Evolutionary conservation across 495 filamentous ascomycete genomes (phyloP).

Genomic region (Hypoxylon perforatum): DNA sequence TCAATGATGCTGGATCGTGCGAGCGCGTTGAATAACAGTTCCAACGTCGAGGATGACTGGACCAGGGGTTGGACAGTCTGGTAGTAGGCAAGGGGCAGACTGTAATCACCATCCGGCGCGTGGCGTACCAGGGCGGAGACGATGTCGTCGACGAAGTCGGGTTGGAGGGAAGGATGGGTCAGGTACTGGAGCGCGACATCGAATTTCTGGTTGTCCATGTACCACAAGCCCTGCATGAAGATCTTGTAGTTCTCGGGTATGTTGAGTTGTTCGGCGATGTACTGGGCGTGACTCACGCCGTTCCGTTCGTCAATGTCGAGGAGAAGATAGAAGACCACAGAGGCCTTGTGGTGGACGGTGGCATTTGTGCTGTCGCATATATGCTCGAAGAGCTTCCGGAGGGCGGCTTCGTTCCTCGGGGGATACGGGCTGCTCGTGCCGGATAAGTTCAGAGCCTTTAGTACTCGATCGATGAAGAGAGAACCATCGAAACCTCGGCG

Average conservation of each 20-base stretch:
- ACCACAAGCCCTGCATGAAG: slow-evolving; percentile 84
- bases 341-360: slow-evolving; percentile 77
- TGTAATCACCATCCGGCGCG: slow-evolving; percentile 69
- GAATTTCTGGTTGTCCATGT: slow-evolving; percentile 77
- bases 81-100: slow-evolving; percentile 79
- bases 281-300: slow-evolving; percentile 61
- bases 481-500: slow-evolving; percentile 71
- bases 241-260: slow-evolving; percentile 74
- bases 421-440: slow-evolving; percentile 72
- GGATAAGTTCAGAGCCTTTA: slow-evolving; percentile 75
- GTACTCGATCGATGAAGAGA: slow-evolving; percentile 79
- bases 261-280: slow-evolving; percentile 61
- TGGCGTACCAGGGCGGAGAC: slow-evolving; percentile 73
- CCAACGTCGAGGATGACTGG: slow-evolving; percentile 65
- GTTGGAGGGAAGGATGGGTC: slow-evolving; percentile 77
- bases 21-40: slow-evolving; percentile 73
- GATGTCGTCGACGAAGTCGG: slow-evolving; percentile 85
- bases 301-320: slow-evolving; percentile 72
- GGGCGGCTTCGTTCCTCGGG: slow-evolving; percentile 69
- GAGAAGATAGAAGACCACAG: slow-evolving; percentile 82
- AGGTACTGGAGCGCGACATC: slow-evolving; percentile 76
- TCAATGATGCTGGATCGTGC: slow-evolving; percentile 74
- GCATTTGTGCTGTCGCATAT: slow-evolving; percentile 68
- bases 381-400: slow-evolving; percentile 71
- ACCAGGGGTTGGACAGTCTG: slow-evolving; percentile 75